Evolutionary conservation across 164 flowering plant species (phyloP), one percentile per base, ranked within the genome.

Genomic region (Dillenia suffruticosa): DNA sequence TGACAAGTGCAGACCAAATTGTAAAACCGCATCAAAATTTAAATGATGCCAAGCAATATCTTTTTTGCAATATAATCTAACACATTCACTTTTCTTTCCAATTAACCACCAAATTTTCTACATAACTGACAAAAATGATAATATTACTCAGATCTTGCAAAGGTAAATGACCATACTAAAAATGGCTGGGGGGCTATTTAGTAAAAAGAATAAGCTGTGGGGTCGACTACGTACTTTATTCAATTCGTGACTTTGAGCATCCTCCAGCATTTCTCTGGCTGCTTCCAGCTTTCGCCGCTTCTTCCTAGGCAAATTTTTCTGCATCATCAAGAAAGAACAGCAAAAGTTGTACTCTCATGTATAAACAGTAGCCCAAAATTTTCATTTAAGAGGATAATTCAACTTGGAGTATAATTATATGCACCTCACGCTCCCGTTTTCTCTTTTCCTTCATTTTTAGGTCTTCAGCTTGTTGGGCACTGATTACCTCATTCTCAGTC

Each of bases 271-370:
- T 76, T 89, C 97, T 71, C 90, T 77, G 48, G 84, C 84, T 54
- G 97, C 96, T 76, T 94, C 94, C 63, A 94, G 62, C 68, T 85
- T 86, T 67, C 97, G 80, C 47, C 96, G 84, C 66, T 94, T 82
- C 75, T 85, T 91, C 49, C 97, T 80, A 5, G 97, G 99, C 79
- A 94, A 62, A 63, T 85, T 77, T 83, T 86, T 92, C 97, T 91
- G 76, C 53, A 19, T 59, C 53, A 70, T 15, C 26, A 40, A 55
- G 15, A 62, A 10, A 43, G 6, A 26, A 52, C 2, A 19, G 13
- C 2, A 44, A 48, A 19, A 48, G 22, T 19, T 19, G 22, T 19
- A 19, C 22, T 19, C 22, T 19, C 22, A 19, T 19, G 1, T 19
- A 19, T 19, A 19, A 19, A 19, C 22, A 19, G 22, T 19, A 19